phyloP scores from a whole-genome alignment of 306 rosid species.

The Medicago arabica region DNA sequence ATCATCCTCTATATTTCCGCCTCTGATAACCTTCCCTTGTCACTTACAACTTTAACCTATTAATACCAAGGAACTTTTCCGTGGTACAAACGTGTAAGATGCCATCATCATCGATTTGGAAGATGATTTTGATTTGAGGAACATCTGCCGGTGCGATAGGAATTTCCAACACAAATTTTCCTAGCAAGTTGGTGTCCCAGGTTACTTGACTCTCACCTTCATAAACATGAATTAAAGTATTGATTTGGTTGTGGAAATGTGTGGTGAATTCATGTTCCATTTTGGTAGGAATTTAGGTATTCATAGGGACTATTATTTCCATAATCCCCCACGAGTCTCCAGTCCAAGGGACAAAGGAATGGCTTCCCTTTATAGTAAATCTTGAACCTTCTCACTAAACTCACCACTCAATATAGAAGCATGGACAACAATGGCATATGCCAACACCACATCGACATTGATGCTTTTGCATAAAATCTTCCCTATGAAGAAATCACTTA shows the following conservation, averaged over 20 bases:
- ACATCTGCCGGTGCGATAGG: background rate
- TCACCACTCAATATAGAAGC: too few species aligned
- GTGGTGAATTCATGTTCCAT: background rate
- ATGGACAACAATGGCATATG: too few species aligned
- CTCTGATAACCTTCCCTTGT: background rate
- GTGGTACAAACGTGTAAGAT: background rate
- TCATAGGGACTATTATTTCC: background rate
- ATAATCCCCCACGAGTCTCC: background rate
- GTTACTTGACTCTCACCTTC: background rate
- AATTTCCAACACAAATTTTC: background rate
- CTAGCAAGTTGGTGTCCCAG: background rate
- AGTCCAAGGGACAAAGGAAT: slow-evolving; percentile 5
- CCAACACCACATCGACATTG: too few species aligned
- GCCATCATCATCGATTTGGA: background rate
- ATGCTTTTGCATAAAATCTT: too few species aligned
- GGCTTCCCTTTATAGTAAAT: too few species aligned
- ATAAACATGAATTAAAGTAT: background rate
- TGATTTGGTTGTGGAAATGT: background rate
- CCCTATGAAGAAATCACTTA: too few species aligned
- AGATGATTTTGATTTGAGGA: background rate
- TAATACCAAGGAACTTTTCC: background rate
- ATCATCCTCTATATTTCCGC: background rate
- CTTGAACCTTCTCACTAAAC: too few species aligned
- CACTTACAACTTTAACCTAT: background rate
- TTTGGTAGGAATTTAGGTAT: background rate